Conservation (phyloP, 164 flowering plant genomes). For the Macadamia integrifolia region DNA sequence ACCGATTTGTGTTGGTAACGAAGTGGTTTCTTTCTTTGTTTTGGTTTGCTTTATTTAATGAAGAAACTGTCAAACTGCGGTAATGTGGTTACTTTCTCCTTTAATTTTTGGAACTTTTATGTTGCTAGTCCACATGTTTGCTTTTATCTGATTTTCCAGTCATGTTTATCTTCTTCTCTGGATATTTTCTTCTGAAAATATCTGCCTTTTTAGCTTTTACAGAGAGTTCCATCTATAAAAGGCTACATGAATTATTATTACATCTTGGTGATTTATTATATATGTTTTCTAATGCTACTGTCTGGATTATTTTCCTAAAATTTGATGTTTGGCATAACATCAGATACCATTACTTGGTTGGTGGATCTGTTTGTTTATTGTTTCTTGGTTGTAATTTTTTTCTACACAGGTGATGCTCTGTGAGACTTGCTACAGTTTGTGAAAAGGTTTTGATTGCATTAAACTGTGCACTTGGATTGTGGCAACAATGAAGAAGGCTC, state of each 20-base stretch:
- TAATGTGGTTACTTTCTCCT: neutral
- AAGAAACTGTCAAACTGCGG: no score
- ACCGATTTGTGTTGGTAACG: neutral
- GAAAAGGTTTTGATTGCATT: slow-evolving; percentile 1
- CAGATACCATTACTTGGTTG: neutral
- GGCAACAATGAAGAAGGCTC: slow-evolving; percentile 71
- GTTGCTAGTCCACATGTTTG: neutral
- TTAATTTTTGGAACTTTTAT: neutral
- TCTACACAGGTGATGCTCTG: slow-evolving; percentile 4
- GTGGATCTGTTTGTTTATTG: neutral
- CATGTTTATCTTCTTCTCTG: neutral
- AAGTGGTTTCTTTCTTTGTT: neutral
- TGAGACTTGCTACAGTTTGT: neutral
- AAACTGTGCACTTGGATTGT: slow-evolving; percentile 15
- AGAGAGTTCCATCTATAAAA: neutral
- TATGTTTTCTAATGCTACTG: neutral
- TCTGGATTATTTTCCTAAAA: neutral
- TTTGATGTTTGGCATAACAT: neutral
- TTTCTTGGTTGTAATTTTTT: neutral
- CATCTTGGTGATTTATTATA: neutral
- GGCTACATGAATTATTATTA: neutral
- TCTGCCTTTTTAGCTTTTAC: neutral
- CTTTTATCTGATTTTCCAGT: neutral
- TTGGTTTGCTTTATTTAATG: neutral
- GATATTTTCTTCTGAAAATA: neutral